phyloP scores from a whole-genome alignment of 73 alveolate species.

The Breviolum minutum region DNA sequence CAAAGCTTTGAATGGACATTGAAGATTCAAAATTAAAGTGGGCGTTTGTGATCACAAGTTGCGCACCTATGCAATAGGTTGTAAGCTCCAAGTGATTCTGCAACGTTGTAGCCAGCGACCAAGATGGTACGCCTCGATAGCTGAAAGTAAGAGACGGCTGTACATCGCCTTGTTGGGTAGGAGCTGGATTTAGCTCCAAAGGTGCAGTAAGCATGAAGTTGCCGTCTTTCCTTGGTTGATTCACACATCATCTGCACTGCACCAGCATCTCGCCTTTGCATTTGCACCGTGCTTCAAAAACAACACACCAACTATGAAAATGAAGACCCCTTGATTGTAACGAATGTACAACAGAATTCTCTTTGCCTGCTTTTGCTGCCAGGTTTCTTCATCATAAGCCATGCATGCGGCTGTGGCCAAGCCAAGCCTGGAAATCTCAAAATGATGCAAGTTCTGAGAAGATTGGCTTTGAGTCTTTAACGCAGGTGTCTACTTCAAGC shows the following conservation, averaged over 20 bases:
- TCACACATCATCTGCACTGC: background rate
- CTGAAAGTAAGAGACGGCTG: conserved; percentile 55
- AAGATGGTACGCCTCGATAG: conserved; percentile 51
- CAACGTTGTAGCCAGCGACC: conserved; percentile 50
- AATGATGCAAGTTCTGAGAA: too few species aligned
- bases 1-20: conserved; percentile 1
- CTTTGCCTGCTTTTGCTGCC: background rate
- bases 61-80: conserved; percentile 40
- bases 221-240: conserved; percentile 58
- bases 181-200: conserved; percentile 66
- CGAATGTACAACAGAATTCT: background rate
- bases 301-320: background rate
- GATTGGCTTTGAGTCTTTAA: too few species aligned
- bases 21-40: conserved; percentile 56
- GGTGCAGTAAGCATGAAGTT: conserved; percentile 78
- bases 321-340: background rate
- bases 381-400: conserved; percentile 57
- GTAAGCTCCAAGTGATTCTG: conserved; percentile 33
- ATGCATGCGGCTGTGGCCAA: conserved; percentile 18
- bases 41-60: conserved; percentile 45
- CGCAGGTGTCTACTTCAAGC: background rate
- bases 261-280: background rate
- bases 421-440: conserved; percentile 7
- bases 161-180: conserved; percentile 33
- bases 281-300: background rate